Conservation (phyloP, 192 early-diverging fungal genomes). For the Rhizophagus prolifer region DNA sequence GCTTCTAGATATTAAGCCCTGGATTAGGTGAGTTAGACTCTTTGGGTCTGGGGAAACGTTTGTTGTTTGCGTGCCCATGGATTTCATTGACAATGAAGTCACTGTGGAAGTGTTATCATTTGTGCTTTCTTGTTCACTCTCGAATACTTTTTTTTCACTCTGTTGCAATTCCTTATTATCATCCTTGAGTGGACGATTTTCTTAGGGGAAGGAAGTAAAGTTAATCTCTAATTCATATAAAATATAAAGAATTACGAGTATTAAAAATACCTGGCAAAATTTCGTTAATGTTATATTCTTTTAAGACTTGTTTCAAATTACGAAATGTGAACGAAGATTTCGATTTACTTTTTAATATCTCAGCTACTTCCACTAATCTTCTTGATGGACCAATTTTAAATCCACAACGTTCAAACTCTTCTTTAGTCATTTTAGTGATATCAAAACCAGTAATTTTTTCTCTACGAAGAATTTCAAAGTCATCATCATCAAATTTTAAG, state of each 20-base stretch:
- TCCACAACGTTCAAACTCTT: conserved; percentile 4
- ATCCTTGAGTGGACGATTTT: not conserved
- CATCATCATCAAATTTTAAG: conserved; percentile 1
- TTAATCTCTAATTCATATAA: not conserved
- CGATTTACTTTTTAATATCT: not conserved
- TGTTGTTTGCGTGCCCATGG: too few species aligned
- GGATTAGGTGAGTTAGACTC: too few species aligned
- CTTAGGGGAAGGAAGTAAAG: not conserved
- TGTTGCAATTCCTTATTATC: not conserved
- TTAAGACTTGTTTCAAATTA: conserved; percentile 19
- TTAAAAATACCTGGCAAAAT: not conserved
- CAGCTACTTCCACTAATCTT: not conserved
- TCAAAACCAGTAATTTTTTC: conserved; percentile 10
- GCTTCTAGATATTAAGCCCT: too few species aligned
- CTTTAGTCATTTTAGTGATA: not conserved
- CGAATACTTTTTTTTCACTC: not conserved
- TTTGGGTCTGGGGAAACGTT: too few species aligned
- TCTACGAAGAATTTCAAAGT: conserved; percentile 6
- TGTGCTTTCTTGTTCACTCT: too few species aligned
- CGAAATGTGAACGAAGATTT: not conserved
- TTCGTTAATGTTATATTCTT: not conserved
- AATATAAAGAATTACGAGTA: not conserved
- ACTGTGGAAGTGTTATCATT: too few species aligned
- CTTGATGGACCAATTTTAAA: not conserved
- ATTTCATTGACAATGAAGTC: too few species aligned